A percentile compares a stretch with the other conserved stretches of the same genome.
These are phyloP conservation scores for Melocanna baccifera DNA, from an alignment of 176 grass and related monocot species.

Conservation along the genomic window DNA sequence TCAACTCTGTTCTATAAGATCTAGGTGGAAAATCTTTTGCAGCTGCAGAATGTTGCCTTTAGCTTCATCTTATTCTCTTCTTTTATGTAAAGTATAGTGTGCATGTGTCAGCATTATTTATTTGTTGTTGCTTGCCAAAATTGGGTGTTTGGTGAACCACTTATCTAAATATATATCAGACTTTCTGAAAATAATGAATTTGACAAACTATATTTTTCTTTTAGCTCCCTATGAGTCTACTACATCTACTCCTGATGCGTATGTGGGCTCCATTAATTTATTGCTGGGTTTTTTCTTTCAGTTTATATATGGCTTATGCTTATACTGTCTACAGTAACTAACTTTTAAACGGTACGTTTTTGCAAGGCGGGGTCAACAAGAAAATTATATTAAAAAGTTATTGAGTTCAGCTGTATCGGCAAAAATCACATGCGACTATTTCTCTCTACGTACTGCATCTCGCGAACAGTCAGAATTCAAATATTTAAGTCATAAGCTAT, in stretches of 20 bases:
- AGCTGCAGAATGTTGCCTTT: background rate
- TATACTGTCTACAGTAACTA: too few species aligned
- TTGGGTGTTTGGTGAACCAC: background rate
- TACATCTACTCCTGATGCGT: background rate
- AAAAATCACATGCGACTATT: too few species aligned
- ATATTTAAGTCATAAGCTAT: too few species aligned
- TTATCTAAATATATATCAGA: background rate
- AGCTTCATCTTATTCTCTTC: background rate
- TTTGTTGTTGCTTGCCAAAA: background rate
- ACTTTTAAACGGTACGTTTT: too few species aligned
- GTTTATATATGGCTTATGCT: too few species aligned
- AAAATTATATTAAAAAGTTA: too few species aligned
- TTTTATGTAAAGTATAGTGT: background rate
- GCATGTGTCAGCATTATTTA: background rate
- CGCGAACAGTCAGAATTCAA: too few species aligned
- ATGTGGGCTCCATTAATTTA: background rate
- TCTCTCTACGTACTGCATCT: too few species aligned
- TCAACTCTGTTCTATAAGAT: background rate
- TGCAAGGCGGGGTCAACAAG: too few species aligned
- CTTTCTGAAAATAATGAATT: background rate
- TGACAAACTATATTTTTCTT: background rate
- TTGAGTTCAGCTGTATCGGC: too few species aligned
- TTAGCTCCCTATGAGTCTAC: background rate
- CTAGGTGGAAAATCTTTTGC: background rate
- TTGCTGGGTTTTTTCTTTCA: too few species aligned